Evolutionary conservation across 1,139 yeast species (phyloP).

Genomic region (Geotrichum klebahnii): DNA sequence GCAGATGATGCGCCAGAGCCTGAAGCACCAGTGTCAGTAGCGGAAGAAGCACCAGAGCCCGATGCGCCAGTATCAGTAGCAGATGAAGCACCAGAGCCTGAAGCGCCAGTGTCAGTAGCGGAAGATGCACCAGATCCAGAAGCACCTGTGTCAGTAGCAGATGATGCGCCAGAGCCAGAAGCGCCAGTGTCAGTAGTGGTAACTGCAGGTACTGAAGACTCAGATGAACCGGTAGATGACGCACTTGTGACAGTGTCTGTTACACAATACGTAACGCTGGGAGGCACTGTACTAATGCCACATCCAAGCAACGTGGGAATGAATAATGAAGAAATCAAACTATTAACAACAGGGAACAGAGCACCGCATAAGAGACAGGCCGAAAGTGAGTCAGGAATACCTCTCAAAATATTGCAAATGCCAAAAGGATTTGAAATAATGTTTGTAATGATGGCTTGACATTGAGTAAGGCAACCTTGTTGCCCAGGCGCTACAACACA

Average conservation of each 20-base stretch:
- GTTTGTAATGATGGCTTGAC: background rate
- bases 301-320: conserved; percentile 4
- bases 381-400: conserved; percentile 22
- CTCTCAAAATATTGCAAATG: conserved; percentile 11
- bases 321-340: background rate
- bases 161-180: background rate
- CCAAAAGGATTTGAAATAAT: background rate
- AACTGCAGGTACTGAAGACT: no score
- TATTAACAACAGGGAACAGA: conserved; percentile 7
- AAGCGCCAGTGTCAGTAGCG: conserved; percentile 2
- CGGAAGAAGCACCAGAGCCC: background rate
- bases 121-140: conserved; percentile 1
- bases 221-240: conserved; percentile 3
- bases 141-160: conserved; percentile 1
- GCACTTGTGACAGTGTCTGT: background rate
- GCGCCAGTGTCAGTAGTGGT: conserved; percentile 1
- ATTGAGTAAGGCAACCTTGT: background rate
- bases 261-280: background rate
- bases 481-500: conserved; percentile 1
- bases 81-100: background rate
- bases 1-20: no score
- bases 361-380: conserved; percentile 56
- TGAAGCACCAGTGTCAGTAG: background rate
- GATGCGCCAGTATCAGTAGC: background rate
- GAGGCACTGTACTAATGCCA: background rate